Evolutionary conservation across 495 filamentous ascomycete genomes (phyloP), one percentile per base, ranked within the genome.

Genomic region (Xylaria bambusicola): DNA sequence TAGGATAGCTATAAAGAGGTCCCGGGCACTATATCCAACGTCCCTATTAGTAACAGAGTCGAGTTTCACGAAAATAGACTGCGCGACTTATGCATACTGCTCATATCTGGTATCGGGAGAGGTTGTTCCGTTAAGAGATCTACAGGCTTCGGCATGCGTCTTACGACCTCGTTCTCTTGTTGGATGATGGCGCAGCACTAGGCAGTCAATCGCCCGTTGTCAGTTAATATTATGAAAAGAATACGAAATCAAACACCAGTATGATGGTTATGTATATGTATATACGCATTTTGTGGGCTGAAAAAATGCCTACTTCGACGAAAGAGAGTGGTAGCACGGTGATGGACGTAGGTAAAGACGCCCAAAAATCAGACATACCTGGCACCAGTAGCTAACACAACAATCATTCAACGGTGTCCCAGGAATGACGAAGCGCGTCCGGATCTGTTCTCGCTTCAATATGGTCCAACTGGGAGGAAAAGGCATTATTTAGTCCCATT

Each of bases 391-490:
- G 31, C 73, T 65, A 17, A 70, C 65, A 40, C 75, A 68, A 63
- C 74, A 83, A 63, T 86, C 83, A 20, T 64, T 73, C 62, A 69
- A 63, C 10, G 63, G 70, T 29, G 73, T 77, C 46, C 82, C 82
- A 10, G 75, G 61, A 67, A 86, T 77, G 60, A 67, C 64, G 68
- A 80, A 84, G 6, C 69, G 71, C 31, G 75, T 53, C 13, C 82
- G 78, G 56, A 84, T 71, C 40, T 82, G 73, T 38, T 68, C 66
- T 26, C 82, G 82, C 58, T 83, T 77, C 50, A 81, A 65, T 71
- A 80, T 80, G 41, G 62, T 50, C 56, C 69, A 53, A 56, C 71
- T 69, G 61, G n/a, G n/a, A n/a, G n/a, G n/a, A n/a, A n/a, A 27
- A 18, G 38, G 46, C 66, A 58, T 46, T 67, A 64, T 58, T 66